phyloP scores from a whole-genome alignment of 2,329 filamentous ascomycete species.

The Neurospora sp. region DNA sequence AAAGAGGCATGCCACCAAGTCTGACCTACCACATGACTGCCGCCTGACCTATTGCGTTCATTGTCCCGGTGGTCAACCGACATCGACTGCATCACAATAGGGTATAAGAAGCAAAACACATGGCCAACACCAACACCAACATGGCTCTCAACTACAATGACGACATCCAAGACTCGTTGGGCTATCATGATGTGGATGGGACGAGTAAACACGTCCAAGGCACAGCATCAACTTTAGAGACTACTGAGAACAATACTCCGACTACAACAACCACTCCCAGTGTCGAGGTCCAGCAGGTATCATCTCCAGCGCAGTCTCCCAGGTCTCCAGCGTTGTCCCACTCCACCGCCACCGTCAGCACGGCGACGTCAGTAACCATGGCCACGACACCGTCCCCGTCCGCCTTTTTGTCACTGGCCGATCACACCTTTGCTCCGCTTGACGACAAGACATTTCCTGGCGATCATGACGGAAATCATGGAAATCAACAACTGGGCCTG shows the following conservation, averaged over 20 bases:
- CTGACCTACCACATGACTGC: background rate
- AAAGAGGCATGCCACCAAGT: background rate
- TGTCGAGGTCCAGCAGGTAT: slow-evolving; percentile 1
- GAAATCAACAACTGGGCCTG: background rate
- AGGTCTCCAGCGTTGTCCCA: slow-evolving; percentile 10
- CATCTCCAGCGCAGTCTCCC: slow-evolving; percentile 12
- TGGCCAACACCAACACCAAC: background rate
- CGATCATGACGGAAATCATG: background rate
- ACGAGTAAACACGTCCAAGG: background rate
- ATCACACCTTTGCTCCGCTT: background rate
- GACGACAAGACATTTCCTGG: background rate
- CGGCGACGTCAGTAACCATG: background rate
- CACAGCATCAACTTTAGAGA: background rate
- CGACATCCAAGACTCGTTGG: slow-evolving; percentile 6
- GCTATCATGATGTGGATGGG: background rate
- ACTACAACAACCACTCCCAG: slow-evolving; percentile 3
- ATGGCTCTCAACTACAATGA: slow-evolving; percentile 15
- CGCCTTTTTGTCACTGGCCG: background rate
- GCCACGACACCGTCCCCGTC: background rate
- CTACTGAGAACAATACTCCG: background rate
- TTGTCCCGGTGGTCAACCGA: background rate
- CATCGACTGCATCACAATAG: background rate
- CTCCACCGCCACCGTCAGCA: background rate
- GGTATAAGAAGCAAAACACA: background rate
- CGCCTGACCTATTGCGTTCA: background rate